phyloP scores from a whole-genome alignment of 2,329 filamentous ascomycete species.

The Microascus cirrosus region DNA sequence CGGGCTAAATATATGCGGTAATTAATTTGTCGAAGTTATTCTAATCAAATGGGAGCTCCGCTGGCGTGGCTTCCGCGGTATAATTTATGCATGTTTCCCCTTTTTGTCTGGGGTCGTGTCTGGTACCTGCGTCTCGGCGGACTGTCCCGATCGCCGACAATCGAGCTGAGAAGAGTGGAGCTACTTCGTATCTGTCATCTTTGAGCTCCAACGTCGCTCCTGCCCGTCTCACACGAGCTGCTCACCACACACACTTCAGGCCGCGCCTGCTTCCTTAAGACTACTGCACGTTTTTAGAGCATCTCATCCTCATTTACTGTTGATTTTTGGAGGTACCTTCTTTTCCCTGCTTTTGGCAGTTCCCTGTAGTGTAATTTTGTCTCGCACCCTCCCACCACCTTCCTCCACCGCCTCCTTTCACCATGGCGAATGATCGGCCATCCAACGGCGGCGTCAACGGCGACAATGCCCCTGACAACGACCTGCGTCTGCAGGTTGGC shows the following conservation, averaged over 20 bases:
- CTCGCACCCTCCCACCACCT: neutral
- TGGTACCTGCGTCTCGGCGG: neutral
- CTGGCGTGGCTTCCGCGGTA: neutral
- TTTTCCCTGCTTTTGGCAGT: neutral
- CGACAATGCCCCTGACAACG: conserved; percentile 1
- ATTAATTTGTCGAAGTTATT: neutral
- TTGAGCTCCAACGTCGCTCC: neutral
- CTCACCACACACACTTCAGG: neutral
- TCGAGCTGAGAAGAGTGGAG: neutral
- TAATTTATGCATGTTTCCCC: neutral
- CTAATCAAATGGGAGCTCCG: neutral
- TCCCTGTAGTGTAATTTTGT: neutral
- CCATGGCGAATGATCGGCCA: conserved; percentile 3
- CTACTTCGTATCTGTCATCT: neutral
- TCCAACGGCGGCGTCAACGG: neutral
- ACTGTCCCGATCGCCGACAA: neutral
- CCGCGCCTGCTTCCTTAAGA: neutral
- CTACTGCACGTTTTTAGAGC: neutral
- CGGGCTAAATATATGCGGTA: neutral
- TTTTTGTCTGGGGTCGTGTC: neutral
- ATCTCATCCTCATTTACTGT: neutral
- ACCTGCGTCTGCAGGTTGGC: conserved; percentile 9
- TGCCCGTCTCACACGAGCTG: neutral
- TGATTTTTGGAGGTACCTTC: neutral
- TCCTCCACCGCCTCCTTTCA: neutral